Evolutionary conservation across 208 protist genomes (phyloP).

Genomic region (Leishmania turanica): DNA sequence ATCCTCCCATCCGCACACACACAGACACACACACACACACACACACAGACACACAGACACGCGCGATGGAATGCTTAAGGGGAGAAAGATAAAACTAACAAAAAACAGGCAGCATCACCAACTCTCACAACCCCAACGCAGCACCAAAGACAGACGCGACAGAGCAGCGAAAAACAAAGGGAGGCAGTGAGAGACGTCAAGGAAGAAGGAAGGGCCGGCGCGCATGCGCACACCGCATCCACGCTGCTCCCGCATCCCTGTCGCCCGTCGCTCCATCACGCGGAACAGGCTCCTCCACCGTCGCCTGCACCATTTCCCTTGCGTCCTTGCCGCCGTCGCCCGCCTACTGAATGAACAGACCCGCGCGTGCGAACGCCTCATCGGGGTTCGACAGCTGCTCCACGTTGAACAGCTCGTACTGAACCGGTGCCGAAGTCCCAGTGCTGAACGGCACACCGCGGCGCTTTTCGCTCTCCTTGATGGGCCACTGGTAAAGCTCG

Average conservation of each 20-base stretch:
- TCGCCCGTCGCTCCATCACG: background rate
- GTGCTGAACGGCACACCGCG: slow-evolving; percentile 71
- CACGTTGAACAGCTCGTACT: slow-evolving; percentile 88
- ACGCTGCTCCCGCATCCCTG: background rate
- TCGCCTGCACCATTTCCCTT: background rate
- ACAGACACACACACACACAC: background rate
- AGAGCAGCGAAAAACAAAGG: background rate
- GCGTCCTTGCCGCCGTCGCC: background rate
- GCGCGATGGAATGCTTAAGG: background rate
- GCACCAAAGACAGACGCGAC: background rate
- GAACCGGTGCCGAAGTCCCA: slow-evolving; percentile 47
- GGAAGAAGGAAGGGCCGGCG: background rate
- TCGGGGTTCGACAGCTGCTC: slow-evolving; percentile 89
- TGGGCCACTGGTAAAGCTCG: slow-evolving; percentile 87
- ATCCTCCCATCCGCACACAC: background rate
- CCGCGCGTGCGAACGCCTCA: slow-evolving; percentile 86
- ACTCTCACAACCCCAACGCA: background rate
- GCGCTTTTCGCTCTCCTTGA: slow-evolving; percentile 81
- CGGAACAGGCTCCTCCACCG: background rate
- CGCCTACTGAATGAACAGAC: slow-evolving; percentile 72
- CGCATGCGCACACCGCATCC: background rate
- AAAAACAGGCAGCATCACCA: background rate
- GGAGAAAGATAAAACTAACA: background rate
- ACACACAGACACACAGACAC: background rate
- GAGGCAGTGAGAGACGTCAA: background rate